Base-by-base conservation (phyloP, 1,139 yeast genomes). In the Magnusiomyces suaveolens region DNA sequence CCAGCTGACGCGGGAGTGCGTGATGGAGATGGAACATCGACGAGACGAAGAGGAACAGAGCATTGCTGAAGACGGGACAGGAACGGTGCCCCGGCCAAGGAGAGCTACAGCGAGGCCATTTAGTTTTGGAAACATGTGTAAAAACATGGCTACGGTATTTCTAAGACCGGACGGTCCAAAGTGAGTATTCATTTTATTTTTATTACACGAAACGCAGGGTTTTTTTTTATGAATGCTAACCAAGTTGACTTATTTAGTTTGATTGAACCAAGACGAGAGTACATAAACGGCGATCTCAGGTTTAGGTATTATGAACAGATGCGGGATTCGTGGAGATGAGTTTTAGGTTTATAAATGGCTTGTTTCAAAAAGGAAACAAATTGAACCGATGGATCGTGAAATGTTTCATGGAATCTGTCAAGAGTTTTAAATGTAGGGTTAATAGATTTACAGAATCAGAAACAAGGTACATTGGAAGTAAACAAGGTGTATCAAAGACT, bases 131-230 rank as follows among this genome's bases (percentile, higher is more conserved):
- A 52, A 49, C 47, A 16, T 57, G 24, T 47, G 52, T 21, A 43
- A 18, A 21, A 57, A 57, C 43, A 25, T 57, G 2, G 56, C 51
- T 48, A 50, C 53, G 10, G 55, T 52, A 4, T 32, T 53, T 43
- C 56, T 56, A 23, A 53, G 58, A 41, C 60, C 60, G 3, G 57
- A 57, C 25, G 50, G 49, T 29, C 54, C 56, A 21, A 56, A 54
- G 53, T 52, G 32, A 44, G 58, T 41, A 20, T 41, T 21, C 16
- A 14, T 16, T 8, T 36, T 36, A 14, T 16, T 36, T 6, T 36
- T 36, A 10, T 3, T 8, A 10, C 6, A 12, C 12, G 33, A 29
- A 12, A 29, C 12, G 33, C 33, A 29, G 33, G 10, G 10, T n/a
- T n/a, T n/a, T n/a, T n/a, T n/a, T n/a, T n/a, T n/a, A n/a, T n/a